Evolutionary conservation across 768 basidiomycete species (phyloP).

Genomic region (Cantharellus anzutake): DNA sequence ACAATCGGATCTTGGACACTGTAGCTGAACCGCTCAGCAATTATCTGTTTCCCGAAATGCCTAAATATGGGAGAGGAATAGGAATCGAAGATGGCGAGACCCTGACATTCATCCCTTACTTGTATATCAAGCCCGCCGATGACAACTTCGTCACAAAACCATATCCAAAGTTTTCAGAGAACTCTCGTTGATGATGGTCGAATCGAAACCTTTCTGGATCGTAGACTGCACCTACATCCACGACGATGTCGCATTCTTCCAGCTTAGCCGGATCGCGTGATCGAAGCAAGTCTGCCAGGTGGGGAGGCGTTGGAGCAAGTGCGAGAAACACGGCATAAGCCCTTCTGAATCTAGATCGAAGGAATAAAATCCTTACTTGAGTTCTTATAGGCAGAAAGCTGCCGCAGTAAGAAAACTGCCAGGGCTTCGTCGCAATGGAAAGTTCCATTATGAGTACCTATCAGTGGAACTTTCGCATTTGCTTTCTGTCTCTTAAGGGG

Average conservation of each 20-base stretch:
- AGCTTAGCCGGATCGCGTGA: slow-evolving; percentile 53
- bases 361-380: slow-evolving; percentile 32
- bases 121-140: slow-evolving; percentile 88
- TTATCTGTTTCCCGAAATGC: slow-evolving; percentile 78
- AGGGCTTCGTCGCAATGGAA: slow-evolving; percentile 97
- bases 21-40: slow-evolving; percentile 39
- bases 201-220: slow-evolving; percentile 61
- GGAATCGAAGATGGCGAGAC: not conserved
- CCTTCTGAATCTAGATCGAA: too few species aligned
- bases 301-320: not conserved
- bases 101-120: slow-evolving; percentile 30
- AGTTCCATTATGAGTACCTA: slow-evolving; percentile 89
- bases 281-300: slow-evolving; percentile 34
- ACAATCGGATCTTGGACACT: slow-evolving; percentile 41
- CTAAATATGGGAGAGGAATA: slow-evolving; percentile 20
- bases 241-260: slow-evolving; percentile 77
- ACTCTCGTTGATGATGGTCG: slow-evolving; percentile 94
- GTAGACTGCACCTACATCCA: slow-evolving; percentile 90
- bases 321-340: not conserved
- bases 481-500: too few species aligned
- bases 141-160: slow-evolving; percentile 80
- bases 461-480: slow-evolving; percentile 18
- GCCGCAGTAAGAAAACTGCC: slow-evolving; percentile 73
- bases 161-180: slow-evolving; percentile 73
- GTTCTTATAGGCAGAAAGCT: slow-evolving; percentile 52